phyloP scores from a whole-genome alignment of 805 yeast genomes.

The Metschnikowia kunwiensis region DNA sequence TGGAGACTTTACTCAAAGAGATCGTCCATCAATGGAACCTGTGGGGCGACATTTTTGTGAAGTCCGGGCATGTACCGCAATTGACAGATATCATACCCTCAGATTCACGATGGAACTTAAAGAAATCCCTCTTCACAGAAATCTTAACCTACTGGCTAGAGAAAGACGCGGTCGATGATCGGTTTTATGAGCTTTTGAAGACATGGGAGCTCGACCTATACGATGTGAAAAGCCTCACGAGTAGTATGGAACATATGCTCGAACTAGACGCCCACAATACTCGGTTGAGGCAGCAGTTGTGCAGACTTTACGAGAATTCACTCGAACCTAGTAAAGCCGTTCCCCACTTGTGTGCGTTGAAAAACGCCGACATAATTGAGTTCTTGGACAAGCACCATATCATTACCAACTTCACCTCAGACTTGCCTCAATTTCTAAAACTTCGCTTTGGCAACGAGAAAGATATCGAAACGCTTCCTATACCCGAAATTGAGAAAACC shows the following conservation, averaged over 20 bases:
- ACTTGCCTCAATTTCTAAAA: conserved; percentile 51
- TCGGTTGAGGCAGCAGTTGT: conserved; percentile 41
- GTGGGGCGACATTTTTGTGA: conserved; percentile 55
- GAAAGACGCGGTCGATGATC: conserved; percentile 15
- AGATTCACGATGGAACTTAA: conserved; percentile 33
- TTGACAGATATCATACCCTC: conserved; percentile 59
- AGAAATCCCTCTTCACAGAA: conserved; percentile 27
- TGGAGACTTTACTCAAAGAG: conserved; percentile 23
- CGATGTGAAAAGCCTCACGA: conserved; percentile 43
- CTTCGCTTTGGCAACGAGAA: conserved; percentile 35
- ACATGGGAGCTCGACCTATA: conserved; percentile 60
- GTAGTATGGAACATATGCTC: conserved; percentile 45
- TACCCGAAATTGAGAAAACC: conserved; percentile 37
- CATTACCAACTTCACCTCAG: conserved; percentile 44
- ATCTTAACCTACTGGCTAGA: conserved; percentile 52
- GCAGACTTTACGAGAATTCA: conserved; percentile 53
- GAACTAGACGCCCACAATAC: conserved; percentile 21
- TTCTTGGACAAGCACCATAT: conserved; percentile 65
- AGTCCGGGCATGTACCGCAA: conserved; percentile 41
- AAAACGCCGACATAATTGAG: conserved; percentile 53
- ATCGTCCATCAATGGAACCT: conserved; percentile 54
- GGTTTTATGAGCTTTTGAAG: conserved; percentile 43
- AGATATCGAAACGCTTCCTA: conserved; percentile 40
- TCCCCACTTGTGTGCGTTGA: conserved; percentile 54
- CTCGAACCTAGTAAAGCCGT: conserved; percentile 64